Evolutionary conservation across 108 stramenopile species (phyloP).

Genomic region (Skeletonema tropicum): DNA sequence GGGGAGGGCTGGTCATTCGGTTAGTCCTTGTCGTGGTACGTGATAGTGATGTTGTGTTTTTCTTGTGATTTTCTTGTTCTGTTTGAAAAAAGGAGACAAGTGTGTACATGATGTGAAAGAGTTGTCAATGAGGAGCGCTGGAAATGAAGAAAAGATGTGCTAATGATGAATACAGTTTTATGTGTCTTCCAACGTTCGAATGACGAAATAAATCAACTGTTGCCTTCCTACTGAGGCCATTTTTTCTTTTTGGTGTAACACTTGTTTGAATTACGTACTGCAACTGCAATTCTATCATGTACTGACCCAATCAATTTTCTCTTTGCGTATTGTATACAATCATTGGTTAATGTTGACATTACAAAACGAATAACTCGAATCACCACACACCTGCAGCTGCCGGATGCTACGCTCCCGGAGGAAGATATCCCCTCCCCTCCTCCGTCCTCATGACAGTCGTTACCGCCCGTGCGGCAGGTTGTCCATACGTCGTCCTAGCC

Average conservation of each 20-base stretch:
- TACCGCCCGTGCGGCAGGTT: constrained; percentile 96
- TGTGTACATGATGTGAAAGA: neutral
- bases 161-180: constrained; percentile 8
- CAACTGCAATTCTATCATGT: neutral
- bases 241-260: neutral
- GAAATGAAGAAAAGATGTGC: neutral
- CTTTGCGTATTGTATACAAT: too few species aligned
- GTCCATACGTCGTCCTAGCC: constrained; percentile 88
- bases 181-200: constrained; percentile 5
- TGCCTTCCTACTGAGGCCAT: constrained; percentile 13
- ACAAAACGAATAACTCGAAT: constrained; percentile 1
- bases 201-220: constrained; percentile 8
- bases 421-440: constrained; percentile 97
- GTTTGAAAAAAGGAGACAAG: too few species aligned
- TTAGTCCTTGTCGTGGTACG: constrained; percentile 88
- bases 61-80: too few species aligned
- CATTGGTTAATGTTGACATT: neutral
- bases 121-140: too few species aligned
- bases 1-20: constrained; percentile 94
- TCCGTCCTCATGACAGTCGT: constrained; percentile 98
- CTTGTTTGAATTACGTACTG: too few species aligned
- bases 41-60: neutral
- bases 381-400: constrained; percentile 60
- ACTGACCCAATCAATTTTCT: neutral
- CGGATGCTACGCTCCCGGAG: constrained; percentile 99